A percentile compares a stretch with the other conserved stretches of the same genome.
These are phyloP conservation scores for Phytophthora kernoviae DNA, from an alignment of 352 stramenopile genomes.

Conservation along the genomic window DNA sequence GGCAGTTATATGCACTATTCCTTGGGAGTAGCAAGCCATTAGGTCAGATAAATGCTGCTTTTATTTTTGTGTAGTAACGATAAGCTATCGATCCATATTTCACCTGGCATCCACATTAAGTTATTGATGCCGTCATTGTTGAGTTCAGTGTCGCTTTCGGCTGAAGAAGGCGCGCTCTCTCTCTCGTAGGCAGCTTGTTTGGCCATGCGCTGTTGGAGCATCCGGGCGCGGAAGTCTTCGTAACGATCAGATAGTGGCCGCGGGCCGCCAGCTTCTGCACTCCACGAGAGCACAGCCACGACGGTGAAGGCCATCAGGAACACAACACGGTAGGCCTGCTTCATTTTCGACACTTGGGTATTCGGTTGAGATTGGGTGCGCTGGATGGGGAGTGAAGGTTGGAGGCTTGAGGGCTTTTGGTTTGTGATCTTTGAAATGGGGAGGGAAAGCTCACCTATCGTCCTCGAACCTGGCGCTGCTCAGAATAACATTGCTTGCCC, in stretches of 20 bases:
- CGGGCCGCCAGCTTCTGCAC: constrained; percentile 11
- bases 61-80: too few relatives aligned
- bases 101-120: too few relatives aligned
- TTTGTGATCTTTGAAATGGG: constrained; percentile 2
- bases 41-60: too few relatives aligned
- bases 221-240: constrained; percentile 22
- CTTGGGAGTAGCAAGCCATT: too few relatives aligned
- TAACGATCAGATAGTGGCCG: constrained; percentile 9
- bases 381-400: too few relatives aligned
- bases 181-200: constrained; percentile 23
- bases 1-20: too few relatives aligned
- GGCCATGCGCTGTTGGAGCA: constrained; percentile 16
- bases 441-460: neutral
- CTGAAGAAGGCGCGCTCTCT: constrained; percentile 22
- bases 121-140: neutral
- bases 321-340: constrained; percentile 19
- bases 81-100: too few relatives aligned
- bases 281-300: constrained; percentile 11
- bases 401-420: constrained; percentile 10
- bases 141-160: constrained; percentile 20
- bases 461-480: neutral
- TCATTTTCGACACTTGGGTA: too few relatives aligned
- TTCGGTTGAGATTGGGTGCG: too few relatives aligned
- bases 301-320: constrained; percentile 14
- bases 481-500: neutral